A percentile compares a stretch with the other conserved stretches of the same genome.
Conservation (phyloP, 192 early-diverging fungal genomes). For the Linderina pennispora region DNA sequence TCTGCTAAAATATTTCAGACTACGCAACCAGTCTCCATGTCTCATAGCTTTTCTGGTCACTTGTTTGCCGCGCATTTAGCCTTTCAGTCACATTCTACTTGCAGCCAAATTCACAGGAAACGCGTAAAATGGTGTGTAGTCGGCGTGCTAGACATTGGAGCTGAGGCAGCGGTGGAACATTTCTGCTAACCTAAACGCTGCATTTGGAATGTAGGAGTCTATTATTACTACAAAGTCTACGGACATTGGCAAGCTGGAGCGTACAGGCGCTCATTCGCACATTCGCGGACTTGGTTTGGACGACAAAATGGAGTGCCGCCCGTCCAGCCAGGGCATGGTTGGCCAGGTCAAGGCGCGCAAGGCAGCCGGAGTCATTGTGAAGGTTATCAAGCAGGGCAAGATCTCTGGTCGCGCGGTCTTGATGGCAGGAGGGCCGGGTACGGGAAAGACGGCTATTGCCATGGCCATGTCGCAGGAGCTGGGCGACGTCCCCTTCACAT, state of each 20-base stretch:
- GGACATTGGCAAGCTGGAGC: slow-evolving; percentile 46
- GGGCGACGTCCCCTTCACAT: slow-evolving; percentile 97
- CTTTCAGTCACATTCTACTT: too few relatives aligned
- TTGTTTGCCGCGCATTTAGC: too few relatives aligned
- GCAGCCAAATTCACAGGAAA: too few relatives aligned
- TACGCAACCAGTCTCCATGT: too few relatives aligned
- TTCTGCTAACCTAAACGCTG: too few relatives aligned
- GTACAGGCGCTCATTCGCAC: slow-evolving; percentile 87
- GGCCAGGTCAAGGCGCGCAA: slow-evolving; percentile 92
- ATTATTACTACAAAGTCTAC: slow-evolving; percentile 42
- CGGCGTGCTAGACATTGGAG: too few relatives aligned
- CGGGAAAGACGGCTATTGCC: slow-evolving; percentile 99
- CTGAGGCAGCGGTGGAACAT: too few relatives aligned
- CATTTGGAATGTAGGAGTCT: slow-evolving; percentile 42
- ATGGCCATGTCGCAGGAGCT: slow-evolving; percentile 98
- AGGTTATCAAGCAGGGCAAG: slow-evolving; percentile 96
- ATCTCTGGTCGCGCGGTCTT: slow-evolving; percentile 95
- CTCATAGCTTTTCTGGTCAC: too few relatives aligned
- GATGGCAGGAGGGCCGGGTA: slow-evolving; percentile 98
- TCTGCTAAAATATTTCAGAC: too few relatives aligned
- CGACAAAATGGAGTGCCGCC: slow-evolving; percentile 84
- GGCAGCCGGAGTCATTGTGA: slow-evolving; percentile 93
- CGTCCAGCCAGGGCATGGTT: slow-evolving; percentile 93
- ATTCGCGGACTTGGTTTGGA: slow-evolving; percentile 96
- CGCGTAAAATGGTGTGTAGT: too few relatives aligned